phyloP scores from a whole-genome alignment of 1,284 basidiomycete genomes.

The Quambalaria eucalypti region DNA sequence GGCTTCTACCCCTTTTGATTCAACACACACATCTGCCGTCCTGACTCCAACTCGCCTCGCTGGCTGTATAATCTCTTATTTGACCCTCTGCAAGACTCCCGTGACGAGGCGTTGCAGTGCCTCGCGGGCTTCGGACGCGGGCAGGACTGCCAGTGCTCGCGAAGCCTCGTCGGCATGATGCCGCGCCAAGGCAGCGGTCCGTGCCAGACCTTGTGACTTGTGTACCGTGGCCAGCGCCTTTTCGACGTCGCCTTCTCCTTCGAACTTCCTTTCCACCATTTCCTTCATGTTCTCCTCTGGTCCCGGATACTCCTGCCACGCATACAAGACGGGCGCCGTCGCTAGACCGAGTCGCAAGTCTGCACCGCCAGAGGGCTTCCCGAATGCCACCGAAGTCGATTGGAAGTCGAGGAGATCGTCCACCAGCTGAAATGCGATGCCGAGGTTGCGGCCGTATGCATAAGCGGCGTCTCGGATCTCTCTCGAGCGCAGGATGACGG shows the following conservation, averaged over 20 bases:
- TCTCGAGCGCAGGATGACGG: not conserved
- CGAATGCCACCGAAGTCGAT: slow-evolving; percentile 57
- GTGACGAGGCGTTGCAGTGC: slow-evolving; percentile 13
- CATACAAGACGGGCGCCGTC: slow-evolving; percentile 86
- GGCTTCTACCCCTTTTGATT: no score
- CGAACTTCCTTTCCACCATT: slow-evolving; percentile 76
- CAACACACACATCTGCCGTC: no score
- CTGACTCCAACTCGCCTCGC: no score
- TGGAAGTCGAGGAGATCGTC: slow-evolving; percentile 87
- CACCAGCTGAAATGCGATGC: slow-evolving; percentile 64
- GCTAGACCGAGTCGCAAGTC: slow-evolving; percentile 79
- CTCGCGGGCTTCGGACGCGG: slow-evolving; percentile 30
- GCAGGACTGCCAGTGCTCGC: slow-evolving; percentile 23
- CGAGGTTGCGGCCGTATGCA: slow-evolving; percentile 76
- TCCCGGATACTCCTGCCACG: slow-evolving; percentile 68
- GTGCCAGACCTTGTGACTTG: slow-evolving; percentile 25
- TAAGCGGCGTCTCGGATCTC: slow-evolving; percentile 71
- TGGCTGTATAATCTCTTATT: not conserved
- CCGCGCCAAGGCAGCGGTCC: slow-evolving; percentile 37
- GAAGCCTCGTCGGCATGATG: slow-evolving; percentile 31
- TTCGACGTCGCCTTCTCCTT: slow-evolving; percentile 73
- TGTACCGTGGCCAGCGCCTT: slow-evolving; percentile 51
- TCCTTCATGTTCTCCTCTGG: slow-evolving; percentile 56
- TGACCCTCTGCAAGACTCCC: not conserved
- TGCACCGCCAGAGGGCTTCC: slow-evolving; percentile 71